phyloP scores from a whole-genome alignment of 164 flowering plant genomes.

The Vitis riparia region DNA sequence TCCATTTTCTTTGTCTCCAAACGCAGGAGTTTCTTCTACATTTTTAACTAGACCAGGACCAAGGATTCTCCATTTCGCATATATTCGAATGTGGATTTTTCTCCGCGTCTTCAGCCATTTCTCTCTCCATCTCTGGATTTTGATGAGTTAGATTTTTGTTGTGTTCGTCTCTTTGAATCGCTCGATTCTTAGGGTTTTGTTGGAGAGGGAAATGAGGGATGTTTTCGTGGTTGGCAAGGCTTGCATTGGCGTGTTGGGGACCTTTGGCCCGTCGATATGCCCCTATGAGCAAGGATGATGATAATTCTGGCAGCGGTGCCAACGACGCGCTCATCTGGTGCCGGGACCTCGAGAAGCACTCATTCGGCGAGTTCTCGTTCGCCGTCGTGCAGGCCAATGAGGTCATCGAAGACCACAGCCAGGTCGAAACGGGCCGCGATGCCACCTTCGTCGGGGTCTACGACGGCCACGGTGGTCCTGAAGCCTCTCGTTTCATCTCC shows the following conservation, averaged over 20 bases:
- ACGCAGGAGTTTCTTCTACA: background rate
- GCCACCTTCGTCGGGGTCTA: slow-evolving; percentile 76
- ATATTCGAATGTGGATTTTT: background rate
- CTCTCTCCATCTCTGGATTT: background rate
- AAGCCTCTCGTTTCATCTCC: slow-evolving; percentile 58
- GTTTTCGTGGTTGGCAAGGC: slow-evolving; percentile 65
- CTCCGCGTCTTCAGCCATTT: background rate
- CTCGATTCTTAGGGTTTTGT: slow-evolving; percentile 5
- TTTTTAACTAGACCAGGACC: too few species aligned
- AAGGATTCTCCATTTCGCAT: too few species aligned
- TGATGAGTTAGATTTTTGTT: background rate
- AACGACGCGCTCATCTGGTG: slow-evolving; percentile 53
- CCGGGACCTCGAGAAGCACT: slow-evolving; percentile 59
- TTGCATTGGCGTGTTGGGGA: slow-evolving; percentile 48
- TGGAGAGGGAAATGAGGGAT: slow-evolving; percentile 75
- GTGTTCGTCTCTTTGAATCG: background rate
- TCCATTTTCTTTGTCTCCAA: background rate
- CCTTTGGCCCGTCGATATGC: slow-evolving; percentile 56
- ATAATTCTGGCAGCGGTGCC: background rate
- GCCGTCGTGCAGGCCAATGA: slow-evolving; percentile 78
- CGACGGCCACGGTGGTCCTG: slow-evolving; percentile 90
- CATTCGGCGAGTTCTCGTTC: slow-evolving; percentile 65
- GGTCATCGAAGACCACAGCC: slow-evolving; percentile 78
- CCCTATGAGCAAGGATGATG: slow-evolving; percentile 72
- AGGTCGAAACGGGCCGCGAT: slow-evolving; percentile 54